phyloP scores from a whole-genome alignment of 1,284 basidiomycete genomes.

The Marasmius oreades region DNA sequence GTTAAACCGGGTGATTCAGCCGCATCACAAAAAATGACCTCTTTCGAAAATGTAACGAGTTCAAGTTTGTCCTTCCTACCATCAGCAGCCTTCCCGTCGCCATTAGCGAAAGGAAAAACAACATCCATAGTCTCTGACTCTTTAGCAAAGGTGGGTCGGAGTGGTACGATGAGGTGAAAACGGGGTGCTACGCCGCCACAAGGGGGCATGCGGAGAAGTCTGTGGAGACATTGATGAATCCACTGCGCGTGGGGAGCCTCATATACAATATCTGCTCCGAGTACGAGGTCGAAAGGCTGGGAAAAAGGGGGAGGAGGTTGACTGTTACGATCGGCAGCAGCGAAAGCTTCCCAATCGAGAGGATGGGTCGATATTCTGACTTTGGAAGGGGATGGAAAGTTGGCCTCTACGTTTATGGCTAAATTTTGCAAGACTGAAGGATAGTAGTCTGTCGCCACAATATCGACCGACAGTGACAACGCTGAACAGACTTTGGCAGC shows the following conservation, averaged over 20 bases:
- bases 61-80: conserved; percentile 13
- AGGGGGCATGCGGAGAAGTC: conserved; percentile 47
- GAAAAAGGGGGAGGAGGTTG: not conserved
- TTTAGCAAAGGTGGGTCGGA: conserved; percentile 57
- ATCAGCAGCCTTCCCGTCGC: not conserved
- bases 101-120: conserved; percentile 39
- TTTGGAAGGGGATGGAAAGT: conserved; percentile 38
- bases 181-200: conserved; percentile 17
- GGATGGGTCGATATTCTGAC: not conserved
- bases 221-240: conserved; percentile 57
- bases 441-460: conserved; percentile 81
- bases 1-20: not conserved
- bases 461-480: conserved; percentile 24
- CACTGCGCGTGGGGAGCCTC: conserved; percentile 65
- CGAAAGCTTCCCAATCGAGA: conserved; percentile 4
- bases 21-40: conserved; percentile 52
- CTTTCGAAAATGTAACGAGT: conserved; percentile 45
- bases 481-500: conserved; percentile 48
- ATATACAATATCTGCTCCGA: conserved; percentile 79
- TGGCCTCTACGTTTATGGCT: conserved; percentile 57
- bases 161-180: conserved; percentile 76
- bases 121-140: conserved; percentile 59
- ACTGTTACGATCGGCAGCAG: not conserved
- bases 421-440: conserved; percentile 76
- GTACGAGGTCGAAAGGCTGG: conserved; percentile 50